Evolutionary conservation across 1,139 yeast genomes (phyloP).

Genomic region (Scheffersomyces cryptocercus): DNA sequence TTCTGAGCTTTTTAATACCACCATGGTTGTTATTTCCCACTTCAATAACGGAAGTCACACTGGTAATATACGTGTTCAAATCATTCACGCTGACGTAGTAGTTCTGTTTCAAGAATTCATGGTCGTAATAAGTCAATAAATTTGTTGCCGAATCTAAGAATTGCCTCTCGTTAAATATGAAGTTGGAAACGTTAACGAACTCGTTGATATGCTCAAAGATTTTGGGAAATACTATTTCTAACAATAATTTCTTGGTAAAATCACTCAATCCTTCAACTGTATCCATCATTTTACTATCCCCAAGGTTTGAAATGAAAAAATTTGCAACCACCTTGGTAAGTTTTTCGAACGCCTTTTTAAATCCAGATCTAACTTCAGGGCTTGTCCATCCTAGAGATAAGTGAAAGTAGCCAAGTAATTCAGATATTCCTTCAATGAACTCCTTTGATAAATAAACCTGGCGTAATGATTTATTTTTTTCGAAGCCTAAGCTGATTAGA

Average conservation of each 20-base stretch:
- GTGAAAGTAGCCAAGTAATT: constrained; percentile 36
- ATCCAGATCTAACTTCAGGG: constrained; percentile 16
- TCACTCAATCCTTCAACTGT: constrained; percentile 21
- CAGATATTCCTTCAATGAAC: constrained; percentile 44
- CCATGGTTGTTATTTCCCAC: constrained; percentile 10
- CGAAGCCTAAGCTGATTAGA: constrained; percentile 31
- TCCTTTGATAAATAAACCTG: constrained; percentile 28
- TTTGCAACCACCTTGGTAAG: constrained; percentile 27
- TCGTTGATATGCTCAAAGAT: constrained; percentile 40
- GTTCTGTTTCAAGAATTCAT: constrained; percentile 18
- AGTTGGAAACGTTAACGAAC: constrained; percentile 34
- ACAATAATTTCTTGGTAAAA: constrained; percentile 27
- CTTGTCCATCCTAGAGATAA: constrained; percentile 27
- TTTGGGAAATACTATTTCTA: constrained; percentile 38
- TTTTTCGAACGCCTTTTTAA: constrained; percentile 24
- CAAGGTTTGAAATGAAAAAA: constrained; percentile 32
- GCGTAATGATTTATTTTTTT: constrained; percentile 21
- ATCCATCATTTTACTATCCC: constrained; percentile 20
- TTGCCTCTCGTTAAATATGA: constrained; percentile 36
- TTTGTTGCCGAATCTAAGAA: constrained; percentile 29
- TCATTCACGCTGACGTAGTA: constrained; percentile 26
- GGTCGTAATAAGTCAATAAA: constrained; percentile 19
- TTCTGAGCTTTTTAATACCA: constrained; percentile 19
- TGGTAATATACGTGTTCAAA: constrained; percentile 27
- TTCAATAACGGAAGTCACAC: constrained; percentile 38